Base-by-base conservation (phyloP, 371 early-diverging fungal species). In the Batkoa obscura region DNA sequence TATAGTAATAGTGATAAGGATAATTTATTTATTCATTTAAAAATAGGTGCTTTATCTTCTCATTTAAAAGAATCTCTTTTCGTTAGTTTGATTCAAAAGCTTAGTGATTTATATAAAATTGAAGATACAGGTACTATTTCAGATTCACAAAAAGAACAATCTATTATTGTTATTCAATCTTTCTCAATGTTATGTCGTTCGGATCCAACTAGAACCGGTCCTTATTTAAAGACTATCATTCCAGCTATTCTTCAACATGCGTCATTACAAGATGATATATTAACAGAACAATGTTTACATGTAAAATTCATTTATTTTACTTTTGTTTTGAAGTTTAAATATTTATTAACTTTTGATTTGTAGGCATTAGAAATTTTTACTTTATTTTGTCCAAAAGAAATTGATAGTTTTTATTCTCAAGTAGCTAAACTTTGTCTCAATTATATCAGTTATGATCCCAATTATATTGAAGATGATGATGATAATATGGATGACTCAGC, bases 401-500 rank as follows among this genome's bases (percentile, higher is more conserved):
- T 84, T 32, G 68, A 74, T 0, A 68, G 74, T 1, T 75, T 77
- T 57, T 71, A 86, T 30, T 64, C 72, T 34, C 65, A 71, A 4
- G 78, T 92, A 43, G 76, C 81, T 41, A 59, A 60, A 0, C 67
- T 81, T 37, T 75, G 78, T 1, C 63, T 88, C 37, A 73, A 74
- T 50, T 85, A 81, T 60, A 62, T 88, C 31, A 80, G 77, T 59
- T 84, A 88, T 58, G 92, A 94, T 58, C 94, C 94, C 13, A 91
- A 92, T 70, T 88, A 86, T 69, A 82, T 75, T 17, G 79, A 74
- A 15, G 72, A 73, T 17, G 86, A 81, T 9, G 79, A 72, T 15
- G 73, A 80, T 49, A 83, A 88, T 41, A 83, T 82, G 34, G 86
- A 86, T 60, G 80, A 73, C 57, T 76, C 71, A 60, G 82, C 76